Base-by-base conservation (phyloP, 2,329 filamentous ascomycete genomes). In the Ophiosphaerella korrae region DNA sequence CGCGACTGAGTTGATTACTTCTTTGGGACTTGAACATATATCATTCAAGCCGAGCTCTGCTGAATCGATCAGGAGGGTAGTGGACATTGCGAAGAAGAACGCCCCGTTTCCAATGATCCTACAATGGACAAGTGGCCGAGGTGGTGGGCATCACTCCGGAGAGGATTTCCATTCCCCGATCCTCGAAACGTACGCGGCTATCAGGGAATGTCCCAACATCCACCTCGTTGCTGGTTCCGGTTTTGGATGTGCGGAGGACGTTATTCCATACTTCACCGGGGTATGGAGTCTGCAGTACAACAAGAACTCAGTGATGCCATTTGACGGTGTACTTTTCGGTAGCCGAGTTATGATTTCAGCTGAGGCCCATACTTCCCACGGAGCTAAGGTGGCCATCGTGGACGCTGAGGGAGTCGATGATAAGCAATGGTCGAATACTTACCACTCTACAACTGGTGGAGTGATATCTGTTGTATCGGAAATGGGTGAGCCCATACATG, bases 401-500 rank as follows among this genome's bases (percentile, higher is more conserved):
- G 90, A 92, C 54, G 91, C 92, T 3, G 84, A 87, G 53, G 92
- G 92, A 72, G 80, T 96, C 32, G 88, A 89, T 43, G 92, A 97
- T 68, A 75, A 96, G 77, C 87, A 92, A 24, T 37, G 38, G 26
- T 6, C 26, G 2, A 11, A 11, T 29, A 29, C 26, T 29, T 29
- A 29, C 26, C 26, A 11, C 7, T 29, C 26, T 6, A 7, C 26
- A 29, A 29, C 26, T 38, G 39, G 44, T 14, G 58, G 53, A 11
- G 85, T 97, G 53, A 90, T 97, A 63, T 96, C 92, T n/a, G 92
- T 97, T 41, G 84, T 90, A 55, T 97, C 92, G 0, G 92, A 97
- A 77, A 97, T 97, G 92, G 92, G 92, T 37, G 91, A 97, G 80
- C 92, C 92, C 8, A 97, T 97, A 55, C 92, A 97, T 80, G 96